A percentile compares a stretch with the other conserved stretches of the same genome.
Conservation (phyloP, 2,329 filamentous ascomycete species). For the Aspergillus sp. region DNA sequence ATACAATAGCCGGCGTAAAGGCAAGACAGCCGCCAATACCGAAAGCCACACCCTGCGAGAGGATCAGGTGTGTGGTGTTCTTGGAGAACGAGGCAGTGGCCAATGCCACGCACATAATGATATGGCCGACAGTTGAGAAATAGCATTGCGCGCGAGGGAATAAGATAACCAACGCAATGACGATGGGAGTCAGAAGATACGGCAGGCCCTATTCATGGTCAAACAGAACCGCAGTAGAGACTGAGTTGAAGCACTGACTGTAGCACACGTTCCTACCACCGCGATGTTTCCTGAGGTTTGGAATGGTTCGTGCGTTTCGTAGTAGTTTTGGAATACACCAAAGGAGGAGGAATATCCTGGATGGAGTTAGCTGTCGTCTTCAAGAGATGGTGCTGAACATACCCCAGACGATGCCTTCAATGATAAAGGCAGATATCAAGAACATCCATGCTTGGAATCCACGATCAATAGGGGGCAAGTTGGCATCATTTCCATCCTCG, state of each 20-base stretch:
- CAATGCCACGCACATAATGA: conserved; percentile 18
- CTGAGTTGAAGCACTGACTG: conserved; percentile 5
- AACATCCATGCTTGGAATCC: conserved; percentile 43
- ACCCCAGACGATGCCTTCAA: conserved; percentile 55
- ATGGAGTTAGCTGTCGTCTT: neutral
- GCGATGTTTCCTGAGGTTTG: conserved; percentile 9
- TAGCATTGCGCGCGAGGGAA: conserved; percentile 12
- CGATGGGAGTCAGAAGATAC: conserved; percentile 15
- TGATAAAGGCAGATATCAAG: conserved; percentile 46
- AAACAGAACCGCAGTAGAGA: neutral
- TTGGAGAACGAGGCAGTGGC: conserved; percentile 17
- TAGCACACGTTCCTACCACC: conserved; percentile 20
- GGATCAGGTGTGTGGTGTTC: conserved; percentile 14
- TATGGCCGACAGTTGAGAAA: conserved; percentile 12
- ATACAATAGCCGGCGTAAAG: conserved; percentile 43
- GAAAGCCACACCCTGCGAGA: conserved; percentile 22
- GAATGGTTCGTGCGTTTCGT: conserved; percentile 11
- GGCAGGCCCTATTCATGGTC: conserved; percentile 10
- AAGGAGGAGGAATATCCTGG: conserved; percentile 5
- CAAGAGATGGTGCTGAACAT: conserved; percentile 7
- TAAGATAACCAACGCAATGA: conserved; percentile 3
- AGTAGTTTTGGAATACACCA: conserved; percentile 26
- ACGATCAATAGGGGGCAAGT: conserved; percentile 29
- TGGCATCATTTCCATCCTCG: too few species aligned
- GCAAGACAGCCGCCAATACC: conserved; percentile 44